Conservation (phyloP, 768 basidiomycete genomes). For the Auriculariales sp. region DNA sequence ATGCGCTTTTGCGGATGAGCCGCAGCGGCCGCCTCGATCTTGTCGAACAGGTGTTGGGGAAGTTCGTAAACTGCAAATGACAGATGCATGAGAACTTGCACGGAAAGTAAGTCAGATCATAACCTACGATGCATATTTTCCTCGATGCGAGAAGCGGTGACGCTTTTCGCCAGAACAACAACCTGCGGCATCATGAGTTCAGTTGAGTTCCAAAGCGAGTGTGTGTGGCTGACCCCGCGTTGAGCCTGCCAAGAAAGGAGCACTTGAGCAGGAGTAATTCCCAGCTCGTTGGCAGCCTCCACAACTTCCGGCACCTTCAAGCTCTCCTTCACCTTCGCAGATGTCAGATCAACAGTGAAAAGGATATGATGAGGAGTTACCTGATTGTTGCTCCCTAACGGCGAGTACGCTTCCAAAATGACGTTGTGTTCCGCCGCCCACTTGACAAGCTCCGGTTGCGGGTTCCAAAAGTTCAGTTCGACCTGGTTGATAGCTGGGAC, state of each 20-base stretch:
- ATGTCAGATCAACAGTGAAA: too few relatives aligned
- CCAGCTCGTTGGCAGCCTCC: conserved; percentile 24
- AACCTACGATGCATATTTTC: conserved; percentile 55
- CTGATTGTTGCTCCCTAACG: conserved; percentile 46
- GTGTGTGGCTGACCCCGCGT: conserved; percentile 55
- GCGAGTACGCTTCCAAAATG: conserved; percentile 64
- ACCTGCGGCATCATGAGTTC: too few relatives aligned
- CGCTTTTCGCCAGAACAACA: conserved; percentile 64
- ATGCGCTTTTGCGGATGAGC: conserved; percentile 41
- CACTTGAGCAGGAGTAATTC: conserved; percentile 62
- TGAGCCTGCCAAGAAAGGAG: conserved; percentile 67
- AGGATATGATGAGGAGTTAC: too few relatives aligned
- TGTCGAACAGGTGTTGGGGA: conserved; percentile 24
- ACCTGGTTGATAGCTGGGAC: conserved; percentile 65
- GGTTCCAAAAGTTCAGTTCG: conserved; percentile 64
- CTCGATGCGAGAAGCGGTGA: conserved; percentile 47
- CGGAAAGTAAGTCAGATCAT: background rate
- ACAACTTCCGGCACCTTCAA: too few relatives aligned
- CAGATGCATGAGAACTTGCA: background rate
- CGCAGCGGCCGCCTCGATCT: conserved; percentile 34
- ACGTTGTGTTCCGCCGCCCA: conserved; percentile 55
- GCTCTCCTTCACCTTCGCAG: too few relatives aligned
- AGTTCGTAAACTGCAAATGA: conserved; percentile 17
- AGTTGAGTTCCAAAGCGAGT: too few relatives aligned
- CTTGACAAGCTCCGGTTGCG: conserved; percentile 67